Conservation (phyloP, 139 green algal species). For the Picochlorum sp. region DNA sequence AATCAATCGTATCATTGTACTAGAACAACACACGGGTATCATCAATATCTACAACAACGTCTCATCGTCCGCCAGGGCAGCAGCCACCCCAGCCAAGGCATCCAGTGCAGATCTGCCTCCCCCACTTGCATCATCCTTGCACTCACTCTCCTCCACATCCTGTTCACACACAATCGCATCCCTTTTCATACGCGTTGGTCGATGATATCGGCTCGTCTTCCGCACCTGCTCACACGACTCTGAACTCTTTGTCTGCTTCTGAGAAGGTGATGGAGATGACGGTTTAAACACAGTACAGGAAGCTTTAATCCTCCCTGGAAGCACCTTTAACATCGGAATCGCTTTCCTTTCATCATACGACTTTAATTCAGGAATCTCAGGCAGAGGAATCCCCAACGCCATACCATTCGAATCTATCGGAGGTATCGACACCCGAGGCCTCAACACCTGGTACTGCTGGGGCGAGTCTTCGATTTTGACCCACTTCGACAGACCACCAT, state of each 20-base stretch:
- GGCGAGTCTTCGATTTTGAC: not conserved
- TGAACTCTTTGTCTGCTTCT: slow-evolving; percentile 3
- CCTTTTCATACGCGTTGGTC: not conserved
- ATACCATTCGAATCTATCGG: slow-evolving; percentile 4
- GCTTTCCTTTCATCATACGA: not conserved
- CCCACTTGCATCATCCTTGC: not conserved
- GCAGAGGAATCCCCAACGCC: slow-evolving; percentile 5
- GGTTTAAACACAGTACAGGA: not conserved
- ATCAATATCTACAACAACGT: not conserved
- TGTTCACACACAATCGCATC: no score
- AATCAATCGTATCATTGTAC: slow-evolving; percentile 5
- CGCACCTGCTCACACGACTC: not conserved
- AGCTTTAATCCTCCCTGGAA: slow-evolving; percentile 7
- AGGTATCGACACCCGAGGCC: not conserved
- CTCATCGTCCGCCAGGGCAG: slow-evolving; percentile 7
- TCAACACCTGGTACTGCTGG: not conserved
- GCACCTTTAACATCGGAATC: slow-evolving; percentile 7
- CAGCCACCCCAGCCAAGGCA: slow-evolving; percentile 8
- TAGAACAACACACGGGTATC: no score
- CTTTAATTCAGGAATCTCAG: not conserved
- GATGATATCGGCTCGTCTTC: not conserved
- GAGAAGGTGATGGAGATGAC: not conserved
- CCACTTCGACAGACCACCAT: not conserved
- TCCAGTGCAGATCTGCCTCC: not conserved
- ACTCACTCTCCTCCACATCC: not conserved